Base-by-base conservation (phyloP, 257 asterid genomes). In the Solanum gracilifrons region DNA sequence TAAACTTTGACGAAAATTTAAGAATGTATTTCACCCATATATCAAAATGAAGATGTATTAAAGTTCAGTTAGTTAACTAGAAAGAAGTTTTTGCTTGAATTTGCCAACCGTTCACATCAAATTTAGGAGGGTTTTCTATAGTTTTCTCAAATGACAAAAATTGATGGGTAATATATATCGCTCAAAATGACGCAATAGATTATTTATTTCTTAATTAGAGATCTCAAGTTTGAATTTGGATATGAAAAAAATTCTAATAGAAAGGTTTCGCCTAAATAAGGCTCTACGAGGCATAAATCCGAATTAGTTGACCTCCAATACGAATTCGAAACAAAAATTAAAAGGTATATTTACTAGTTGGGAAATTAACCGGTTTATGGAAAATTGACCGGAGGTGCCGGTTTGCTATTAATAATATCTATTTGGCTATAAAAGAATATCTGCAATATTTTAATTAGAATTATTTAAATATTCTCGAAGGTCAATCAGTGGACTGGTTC, bases 401-500 rank as follows among this genome's bases (percentile, higher is more conserved):
- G 68, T 80, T 79, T 32, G 64, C 25, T 80, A 21, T 27, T 5
- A 48, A 2, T 6, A 76, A 37, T 75, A 75, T 37, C 83, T 36
- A 1, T 3, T 33, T 73, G 29, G 16, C 18, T 2, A 21, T 1
- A 36, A 76, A 48, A 48, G 29, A 48, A 82, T 46, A 80, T 46
- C 85, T 46, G 69, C 0, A 46, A 9, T 48, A 31, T 10, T 82
- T 46, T 46, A 29, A 82, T 48, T 18, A 6, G 69, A 5, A 48
- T 48, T 48, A 29, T 80, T 46, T 82, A 23, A 29, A 74, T 32
- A 84, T 89, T 90, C 90, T 88, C 69, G 91, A 64, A 91, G 89
- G 93, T 92, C 95, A 94, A 94, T 90, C 93, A 91, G 89, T 90
- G 95, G 86, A 90, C 75, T 82, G 97, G 90, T 86, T 90, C 91